phyloP scores from a whole-genome alignment of 148 eudicot species.

The Bassia scoparia region DNA sequence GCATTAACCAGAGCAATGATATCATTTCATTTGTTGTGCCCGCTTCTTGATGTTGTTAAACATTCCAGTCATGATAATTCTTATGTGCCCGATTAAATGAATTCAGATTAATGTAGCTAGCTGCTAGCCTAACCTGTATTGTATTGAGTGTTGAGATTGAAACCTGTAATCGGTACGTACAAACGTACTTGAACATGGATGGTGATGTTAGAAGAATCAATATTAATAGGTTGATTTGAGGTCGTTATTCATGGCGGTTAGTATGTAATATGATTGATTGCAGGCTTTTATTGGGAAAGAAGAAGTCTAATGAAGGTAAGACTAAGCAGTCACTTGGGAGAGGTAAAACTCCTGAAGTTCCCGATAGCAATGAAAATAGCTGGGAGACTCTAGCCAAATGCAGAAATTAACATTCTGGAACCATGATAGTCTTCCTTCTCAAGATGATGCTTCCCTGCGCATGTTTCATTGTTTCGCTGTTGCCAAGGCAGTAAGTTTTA shows the following conservation, averaged over 20 bases:
- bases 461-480: constrained; percentile 80
- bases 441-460: constrained; percentile 76
- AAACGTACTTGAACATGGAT: neutral
- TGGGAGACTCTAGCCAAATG: constrained; percentile 78
- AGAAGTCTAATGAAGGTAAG: constrained; percentile 31
- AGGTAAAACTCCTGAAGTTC: constrained; percentile 28
- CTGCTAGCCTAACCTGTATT: neutral
- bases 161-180: too few species aligned
- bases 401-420: constrained; percentile 72
- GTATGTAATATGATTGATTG: neutral
- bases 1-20: too few species aligned
- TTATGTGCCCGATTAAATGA: neutral
- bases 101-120: neutral
- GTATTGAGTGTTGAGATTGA: neutral
- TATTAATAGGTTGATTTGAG: neutral
- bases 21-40: too few species aligned
- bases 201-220: neutral
- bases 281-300: constrained; percentile 87
- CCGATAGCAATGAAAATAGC: constrained; percentile 31
- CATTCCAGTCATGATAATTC: neutral
- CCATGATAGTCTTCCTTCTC: constrained; percentile 82
- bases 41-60: too few species aligned
- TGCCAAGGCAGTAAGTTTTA: constrained; percentile 79
- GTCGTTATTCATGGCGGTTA: neutral
- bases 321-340: constrained; percentile 35